Conservation (phyloP, 2,329 filamentous ascomycete genomes). For the Cladophialophora bantiana region DNA sequence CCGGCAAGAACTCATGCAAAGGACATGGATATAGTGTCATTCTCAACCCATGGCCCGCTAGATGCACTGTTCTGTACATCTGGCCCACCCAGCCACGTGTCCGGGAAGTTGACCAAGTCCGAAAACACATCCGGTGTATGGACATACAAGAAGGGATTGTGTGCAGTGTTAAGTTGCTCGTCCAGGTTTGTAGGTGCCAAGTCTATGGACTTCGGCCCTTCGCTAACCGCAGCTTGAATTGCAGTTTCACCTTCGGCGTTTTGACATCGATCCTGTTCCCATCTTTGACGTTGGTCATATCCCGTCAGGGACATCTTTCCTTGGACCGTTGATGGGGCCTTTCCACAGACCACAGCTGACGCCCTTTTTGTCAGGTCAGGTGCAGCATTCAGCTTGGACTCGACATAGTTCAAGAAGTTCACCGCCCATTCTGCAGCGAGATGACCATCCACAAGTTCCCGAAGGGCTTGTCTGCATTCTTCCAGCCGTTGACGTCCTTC, state of each 20-base stretch:
- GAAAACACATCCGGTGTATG: neutral
- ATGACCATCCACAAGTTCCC: slow-evolving; percentile 5
- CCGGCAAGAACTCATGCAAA: neutral
- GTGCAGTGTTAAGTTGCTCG: neutral
- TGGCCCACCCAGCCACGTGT: neutral
- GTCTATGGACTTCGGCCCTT: neutral
- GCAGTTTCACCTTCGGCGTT: neutral
- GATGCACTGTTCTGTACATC: neutral
- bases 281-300: neutral
- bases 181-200: neutral
- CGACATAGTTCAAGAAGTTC: slow-evolving; percentile 8
- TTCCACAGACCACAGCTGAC: neutral
- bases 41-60: neutral
- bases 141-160: neutral
- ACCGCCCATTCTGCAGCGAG: slow-evolving; percentile 4
- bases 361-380: neutral
- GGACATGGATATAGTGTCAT: neutral
- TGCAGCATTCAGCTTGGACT: neutral
- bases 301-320: neutral
- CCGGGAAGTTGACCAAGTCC: neutral
- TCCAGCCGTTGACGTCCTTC: slow-evolving; percentile 20
- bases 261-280: neutral
- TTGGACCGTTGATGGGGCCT: neutral
- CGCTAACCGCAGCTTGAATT: neutral
- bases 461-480: slow-evolving; percentile 30